Percentiles rank a stretch among this genome's conserved stretches.
Conservation (phyloP, 441 rosid genomes). For the Viola pubescens region DNA sequence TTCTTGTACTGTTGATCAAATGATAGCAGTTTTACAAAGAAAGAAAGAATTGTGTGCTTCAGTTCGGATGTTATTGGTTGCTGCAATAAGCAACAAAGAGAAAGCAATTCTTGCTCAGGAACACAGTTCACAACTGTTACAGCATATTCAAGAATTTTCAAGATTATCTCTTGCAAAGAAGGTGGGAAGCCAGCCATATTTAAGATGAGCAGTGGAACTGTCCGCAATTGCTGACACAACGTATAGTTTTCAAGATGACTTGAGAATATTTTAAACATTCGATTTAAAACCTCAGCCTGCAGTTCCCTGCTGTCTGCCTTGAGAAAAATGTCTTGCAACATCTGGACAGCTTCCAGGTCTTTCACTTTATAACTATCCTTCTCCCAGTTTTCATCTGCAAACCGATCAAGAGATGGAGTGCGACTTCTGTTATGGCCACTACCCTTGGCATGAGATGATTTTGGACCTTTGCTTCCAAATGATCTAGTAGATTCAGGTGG, state of each 20-base stretch:
- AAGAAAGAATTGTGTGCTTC: constrained; percentile 88
- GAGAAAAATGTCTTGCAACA: constrained; percentile 96
- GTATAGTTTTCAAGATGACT: constrained; percentile 96
- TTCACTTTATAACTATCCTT: constrained; percentile 76
- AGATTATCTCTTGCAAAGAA: constrained; percentile 87
- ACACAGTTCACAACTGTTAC: constrained; percentile 98
- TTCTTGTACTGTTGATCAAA: constrained; percentile 99
- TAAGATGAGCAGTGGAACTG: constrained; percentile 92
- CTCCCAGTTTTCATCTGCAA: constrained; percentile 75
- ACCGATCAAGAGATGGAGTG: constrained; percentile 45
- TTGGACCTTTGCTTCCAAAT: constrained; percentile 46
- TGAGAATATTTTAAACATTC: constrained; percentile 98
- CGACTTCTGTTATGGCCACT: constrained; percentile 56
- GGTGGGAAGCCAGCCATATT: constrained; percentile 97
- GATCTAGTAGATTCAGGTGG: constrained; percentile 46
- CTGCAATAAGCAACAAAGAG: constrained; percentile 98
- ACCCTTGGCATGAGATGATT: constrained; percentile 46
- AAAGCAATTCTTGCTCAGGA: constrained; percentile 98
- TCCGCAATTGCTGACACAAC: constrained; percentile 87
- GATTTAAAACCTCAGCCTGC: constrained; percentile 96
- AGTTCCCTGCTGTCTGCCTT: constrained; percentile 80
- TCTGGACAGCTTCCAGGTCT: constrained; percentile 99
- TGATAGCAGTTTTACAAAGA: constrained; percentile 93
- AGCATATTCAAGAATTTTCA: constrained; percentile 99
- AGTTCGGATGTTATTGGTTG: constrained; percentile 84